A percentile compares a stretch with the other conserved stretches of the same genome.
These are phyloP conservation scores for Linnemannia schmuckeri DNA, from an alignment of 192 early-diverging fungal genomes.

Conservation along the genomic window DNA sequence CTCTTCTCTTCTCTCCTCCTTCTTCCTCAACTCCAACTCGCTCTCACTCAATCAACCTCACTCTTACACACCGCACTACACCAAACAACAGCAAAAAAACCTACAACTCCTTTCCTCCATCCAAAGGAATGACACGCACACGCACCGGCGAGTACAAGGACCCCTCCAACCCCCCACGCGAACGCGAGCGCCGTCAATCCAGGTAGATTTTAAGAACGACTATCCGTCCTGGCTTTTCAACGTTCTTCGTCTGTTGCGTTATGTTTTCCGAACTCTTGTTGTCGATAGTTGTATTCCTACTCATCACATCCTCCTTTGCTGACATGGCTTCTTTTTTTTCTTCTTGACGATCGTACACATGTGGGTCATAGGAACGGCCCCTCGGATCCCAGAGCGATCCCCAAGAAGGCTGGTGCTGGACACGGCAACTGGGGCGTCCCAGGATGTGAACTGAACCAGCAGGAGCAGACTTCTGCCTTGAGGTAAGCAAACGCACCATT, in stretches of 20 bases:
- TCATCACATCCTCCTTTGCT: not conserved
- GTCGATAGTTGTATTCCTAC: not conserved
- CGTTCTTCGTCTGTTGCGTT: not conserved
- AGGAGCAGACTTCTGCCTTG: conserved; percentile 17
- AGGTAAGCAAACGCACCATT: conserved; percentile 8
- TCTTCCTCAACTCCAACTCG: conserved; percentile 3
- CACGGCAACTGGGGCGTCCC: conserved; percentile 52
- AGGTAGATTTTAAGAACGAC: conserved; percentile 1
- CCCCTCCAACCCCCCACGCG: conserved; percentile 21
- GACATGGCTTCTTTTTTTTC: not conserved
- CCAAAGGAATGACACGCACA: conserved; percentile 48
- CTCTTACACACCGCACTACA: not conserved
- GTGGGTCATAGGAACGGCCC: conserved; percentile 16
- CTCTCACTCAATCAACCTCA: not conserved
- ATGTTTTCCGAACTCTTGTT: not conserved
- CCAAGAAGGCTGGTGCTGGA: conserved; percentile 52
- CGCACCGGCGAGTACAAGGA: conserved; percentile 57
- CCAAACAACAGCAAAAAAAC: not conserved
- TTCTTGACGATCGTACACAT: no score
- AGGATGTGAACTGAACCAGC: conserved; percentile 37
- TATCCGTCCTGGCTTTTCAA: not conserved
- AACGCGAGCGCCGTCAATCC: conserved; percentile 50
- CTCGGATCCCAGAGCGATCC: conserved; percentile 39
- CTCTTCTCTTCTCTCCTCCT: not conserved
- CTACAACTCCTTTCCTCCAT: not conserved